phyloP scores from a whole-genome alignment of 768 basidiomycete genomes.

The Floccularia luteovirens region DNA sequence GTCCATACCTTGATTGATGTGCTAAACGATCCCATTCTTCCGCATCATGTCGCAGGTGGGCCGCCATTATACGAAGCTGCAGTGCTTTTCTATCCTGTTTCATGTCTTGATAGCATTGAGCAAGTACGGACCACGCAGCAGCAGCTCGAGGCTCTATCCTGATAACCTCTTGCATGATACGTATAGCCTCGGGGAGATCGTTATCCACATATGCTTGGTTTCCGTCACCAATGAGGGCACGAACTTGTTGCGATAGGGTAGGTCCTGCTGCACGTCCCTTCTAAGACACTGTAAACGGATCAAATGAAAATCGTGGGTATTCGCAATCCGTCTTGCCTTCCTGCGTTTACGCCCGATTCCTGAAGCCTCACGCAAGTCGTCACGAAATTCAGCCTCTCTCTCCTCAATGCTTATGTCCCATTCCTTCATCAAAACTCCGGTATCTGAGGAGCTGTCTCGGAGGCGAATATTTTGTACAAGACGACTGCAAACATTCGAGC shows the following conservation, averaged over 20 bases:
- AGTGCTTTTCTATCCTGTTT: slow-evolving; percentile 63
- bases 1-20: slow-evolving; percentile 54
- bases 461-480: slow-evolving; percentile 60
- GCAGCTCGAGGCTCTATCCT: slow-evolving; percentile 84
- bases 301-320: neutral
- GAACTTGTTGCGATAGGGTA: slow-evolving; percentile 61
- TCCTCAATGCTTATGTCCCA: slow-evolving; percentile 75
- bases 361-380: slow-evolving; percentile 67
- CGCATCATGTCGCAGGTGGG: slow-evolving; percentile 76
- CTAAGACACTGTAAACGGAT: slow-evolving; percentile 13
- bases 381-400: slow-evolving; percentile 59
- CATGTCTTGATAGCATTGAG: slow-evolving; percentile 73
- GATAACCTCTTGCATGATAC: slow-evolving; percentile 86
- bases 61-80: slow-evolving; percentile 83
- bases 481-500: slow-evolving; percentile 32
- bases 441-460: slow-evolving; percentile 32
- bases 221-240: slow-evolving; percentile 73
- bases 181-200: slow-evolving; percentile 59
- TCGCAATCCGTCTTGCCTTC: slow-evolving; percentile 31
- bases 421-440: slow-evolving; percentile 47
- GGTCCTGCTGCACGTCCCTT: slow-evolving; percentile 42
- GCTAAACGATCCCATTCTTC: slow-evolving; percentile 88
- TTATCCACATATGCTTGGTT: slow-evolving; percentile 81
- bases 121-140: slow-evolving; percentile 83
- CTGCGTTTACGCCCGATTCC: slow-evolving; percentile 56